A percentile compares a stretch with the other conserved stretches of the same genome.
Conservation (phyloP, 768 basidiomycete species). For the Gymnopilus junonius region DNA sequence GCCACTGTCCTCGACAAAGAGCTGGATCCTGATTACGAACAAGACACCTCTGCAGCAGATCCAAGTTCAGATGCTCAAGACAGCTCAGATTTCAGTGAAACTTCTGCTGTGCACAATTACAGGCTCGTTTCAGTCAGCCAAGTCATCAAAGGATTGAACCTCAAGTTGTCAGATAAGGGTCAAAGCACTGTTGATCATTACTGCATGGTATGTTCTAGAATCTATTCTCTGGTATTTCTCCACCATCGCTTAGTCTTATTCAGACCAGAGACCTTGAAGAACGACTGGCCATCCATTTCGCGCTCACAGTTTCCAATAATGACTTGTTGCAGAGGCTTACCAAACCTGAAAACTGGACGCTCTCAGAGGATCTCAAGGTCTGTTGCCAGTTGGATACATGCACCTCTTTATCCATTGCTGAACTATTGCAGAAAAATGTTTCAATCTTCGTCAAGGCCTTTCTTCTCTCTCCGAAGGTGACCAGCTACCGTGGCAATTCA, state of each 20-base stretch:
- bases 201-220: neutral
- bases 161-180: too few relatives aligned
- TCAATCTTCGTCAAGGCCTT: neutral
- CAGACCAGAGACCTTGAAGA: neutral
- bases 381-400: neutral
- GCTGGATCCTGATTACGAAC: too few relatives aligned
- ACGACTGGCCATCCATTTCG: neutral
- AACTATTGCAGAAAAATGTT: neutral
- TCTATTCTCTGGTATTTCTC: neutral
- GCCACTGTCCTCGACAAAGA: too few relatives aligned
- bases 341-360: conserved; percentile 1
- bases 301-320: neutral
- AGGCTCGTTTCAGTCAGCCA: too few relatives aligned
- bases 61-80: too few relatives aligned
- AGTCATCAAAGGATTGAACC: too few relatives aligned
- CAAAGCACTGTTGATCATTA: too few relatives aligned
- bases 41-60: too few relatives aligned
- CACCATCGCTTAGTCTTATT: neutral
- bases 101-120: too few relatives aligned
- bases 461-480: conserved; percentile 5
- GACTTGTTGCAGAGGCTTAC: neutral
- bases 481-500: conserved; percentile 1
- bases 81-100: too few relatives aligned
- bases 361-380: conserved; percentile 6
- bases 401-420: neutral